Conservation (phyloP, 306 rosid genomes). For the Sesbania bispinosa region DNA sequence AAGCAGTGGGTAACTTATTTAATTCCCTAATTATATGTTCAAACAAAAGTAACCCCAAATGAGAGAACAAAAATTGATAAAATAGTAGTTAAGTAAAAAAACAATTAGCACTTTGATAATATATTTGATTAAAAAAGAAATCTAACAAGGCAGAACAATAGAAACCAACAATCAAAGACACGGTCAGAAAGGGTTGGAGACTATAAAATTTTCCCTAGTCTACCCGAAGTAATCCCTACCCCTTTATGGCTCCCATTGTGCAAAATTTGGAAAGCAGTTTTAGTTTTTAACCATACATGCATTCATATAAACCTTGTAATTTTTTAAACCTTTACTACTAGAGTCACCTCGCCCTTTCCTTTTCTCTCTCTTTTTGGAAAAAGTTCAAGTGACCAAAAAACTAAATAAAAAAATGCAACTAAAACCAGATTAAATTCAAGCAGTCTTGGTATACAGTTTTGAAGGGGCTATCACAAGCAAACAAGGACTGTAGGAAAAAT, state of each 20-base stretch:
- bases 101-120: not conserved
- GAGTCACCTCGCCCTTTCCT: not conserved
- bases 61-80: not conserved
- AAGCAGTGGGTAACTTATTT: not conserved
- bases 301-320: not conserved
- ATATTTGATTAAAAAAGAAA: not conserved
- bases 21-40: not conserved
- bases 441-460: not conserved
- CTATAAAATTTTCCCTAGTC: not conserved
- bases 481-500: not conserved
- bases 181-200: not conserved
- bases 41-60: not conserved
- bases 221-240: not conserved
- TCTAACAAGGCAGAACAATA: not conserved
- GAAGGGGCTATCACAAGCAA: not conserved
- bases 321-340: too few species aligned
- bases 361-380: too few species aligned
- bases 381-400: not conserved
- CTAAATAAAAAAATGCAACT: not conserved
- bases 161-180: not conserved
- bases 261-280: not conserved
- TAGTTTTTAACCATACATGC: not conserved
- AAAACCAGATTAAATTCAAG: not conserved
- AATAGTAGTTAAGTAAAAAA: not conserved
- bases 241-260: not conserved